phyloP scores from a whole-genome alignment of 2,329 filamentous ascomycete genomes.

The Cladorrhinum sp. region DNA sequence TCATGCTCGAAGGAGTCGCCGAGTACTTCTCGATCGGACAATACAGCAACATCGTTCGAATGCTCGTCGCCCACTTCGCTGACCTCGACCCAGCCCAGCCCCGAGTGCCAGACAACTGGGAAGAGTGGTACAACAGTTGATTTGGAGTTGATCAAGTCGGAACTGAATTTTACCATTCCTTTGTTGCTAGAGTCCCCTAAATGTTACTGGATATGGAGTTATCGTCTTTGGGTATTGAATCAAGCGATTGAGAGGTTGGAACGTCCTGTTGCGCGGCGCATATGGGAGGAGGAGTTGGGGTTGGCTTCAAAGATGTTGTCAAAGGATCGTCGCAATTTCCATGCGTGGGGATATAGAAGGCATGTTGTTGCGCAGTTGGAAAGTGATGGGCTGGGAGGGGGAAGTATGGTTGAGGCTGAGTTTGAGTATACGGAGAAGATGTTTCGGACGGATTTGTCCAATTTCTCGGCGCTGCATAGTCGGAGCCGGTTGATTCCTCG shows the following conservation, averaged over 20 bases:
- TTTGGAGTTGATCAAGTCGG: conserved; percentile 60
- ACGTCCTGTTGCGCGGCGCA: conserved; percentile 49
- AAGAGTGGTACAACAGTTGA: conserved; percentile 55
- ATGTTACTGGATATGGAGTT: conserved; percentile 99
- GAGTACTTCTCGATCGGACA: conserved; percentile 53
- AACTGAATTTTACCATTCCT: conserved; percentile 79
- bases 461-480: conserved; percentile 97
- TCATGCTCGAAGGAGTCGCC: conserved; percentile 53
- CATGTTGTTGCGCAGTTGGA: conserved; percentile 76
- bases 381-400: conserved; percentile 47
- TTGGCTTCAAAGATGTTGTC: conserved; percentile 85
- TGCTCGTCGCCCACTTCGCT: conserved; percentile 54
- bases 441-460: conserved; percentile 81
- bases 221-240: conserved; percentile 79
- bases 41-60: conserved; percentile 61
- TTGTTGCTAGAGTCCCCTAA: conserved; percentile 85
- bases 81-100: conserved; percentile 49
- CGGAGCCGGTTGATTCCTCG: conserved; percentile 78
- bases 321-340: conserved; percentile 87
- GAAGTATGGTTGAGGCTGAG: conserved; percentile 72
- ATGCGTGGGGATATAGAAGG: conserved; percentile 91
- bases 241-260: conserved; percentile 66
- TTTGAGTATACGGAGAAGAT: conserved; percentile 89
- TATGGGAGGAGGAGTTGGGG: conserved; percentile 83
- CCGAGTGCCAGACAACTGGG: conserved; percentile 46